Evolutionary conservation across 805 yeast genomes (phyloP), one percentile per base, ranked within the genome.

Genomic region (Torulaspora gathmanii): DNA sequence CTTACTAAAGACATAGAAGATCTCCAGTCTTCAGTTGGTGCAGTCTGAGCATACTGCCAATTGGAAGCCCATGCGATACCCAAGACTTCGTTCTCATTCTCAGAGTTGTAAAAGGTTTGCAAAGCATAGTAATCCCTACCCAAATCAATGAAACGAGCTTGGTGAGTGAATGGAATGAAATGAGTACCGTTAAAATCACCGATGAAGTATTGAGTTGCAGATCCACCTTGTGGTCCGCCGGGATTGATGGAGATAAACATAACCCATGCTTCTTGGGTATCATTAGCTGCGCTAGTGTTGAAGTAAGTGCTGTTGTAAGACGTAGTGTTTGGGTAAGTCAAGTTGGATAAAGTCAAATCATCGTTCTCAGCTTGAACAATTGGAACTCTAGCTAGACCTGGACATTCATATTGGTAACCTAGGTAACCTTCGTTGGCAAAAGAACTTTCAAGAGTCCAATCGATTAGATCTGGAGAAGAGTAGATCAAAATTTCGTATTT

Each of bases 51-150:
- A 46, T 70, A 70, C 51, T 69, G 70, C 74, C 74, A 70, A 52
- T 69, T 69, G 31, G 71, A 65, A 30, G 72, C 70, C 74, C 74
- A 70, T 4, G 70, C 73, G 33, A 70, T 46, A 20, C 70, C 70
- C n/a, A 66, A 25, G 2, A 57, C 61, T 13, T 59, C 65, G 15
- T 54, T 54, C 15, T 52, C 51, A 17, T 52, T 46, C 12, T 60
- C 61, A n/a, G 61, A 48, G 33, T 58, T 58, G 49, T 50, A 55
- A 42, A 64, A 67, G 4, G 65, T 55, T 51, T 70, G 73, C 48
- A 68, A 50, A 13, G 74, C 74, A 46, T 70, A 70, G 49, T 57
- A 65, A 49, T 70, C 72, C 53, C 67, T 68, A 16, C 70, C 71
- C 17, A 57, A 40, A 51, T 70, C 73, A 34, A 59, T 52, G 44